Base-by-base conservation (phyloP, 2,329 filamentous ascomycete species). In the Rasamsonia emersonii region DNA sequence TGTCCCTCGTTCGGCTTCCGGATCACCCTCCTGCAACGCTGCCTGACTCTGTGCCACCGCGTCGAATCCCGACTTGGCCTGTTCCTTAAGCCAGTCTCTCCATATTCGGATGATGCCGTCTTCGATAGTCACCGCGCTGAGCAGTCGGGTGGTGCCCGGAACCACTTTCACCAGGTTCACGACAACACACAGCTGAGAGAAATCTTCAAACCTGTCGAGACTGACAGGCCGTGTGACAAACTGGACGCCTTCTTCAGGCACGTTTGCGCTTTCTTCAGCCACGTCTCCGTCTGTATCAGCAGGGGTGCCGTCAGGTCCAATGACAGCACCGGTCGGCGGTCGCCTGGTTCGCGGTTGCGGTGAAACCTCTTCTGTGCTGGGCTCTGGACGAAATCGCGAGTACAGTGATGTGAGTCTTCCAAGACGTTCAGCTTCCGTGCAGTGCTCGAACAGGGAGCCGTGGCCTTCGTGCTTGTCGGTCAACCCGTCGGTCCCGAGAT, bases 21-120 rank as follows among this genome's bases (percentile, higher is more conserved):
- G 19, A 24, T 20, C 39, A 20, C 8, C 42, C 35, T 32, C 45
- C 39, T 18, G 41, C 37, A 30, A 45, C 46, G 34, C 43, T 45
- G 30, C 49, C 40, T 30, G 20, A n/a, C 20, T 8, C 20, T 23
- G 20, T n/a, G n/a, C 27, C 9, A 11, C 4, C 8, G 18, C 13
- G 9, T 17, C 23, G 4, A 28, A 26, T 14, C 18, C 19, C 28
- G 18, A 28, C 33, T 41, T 20, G 10, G 47, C 53, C 29, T 61
- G 64, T 16, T 66, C 57, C 4, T 66, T 65, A 20, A 91, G 61
- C 83, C 84, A 91, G 10, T 78, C 64, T 32, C 82, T 71, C 69
- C 77, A 88, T 1, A 91, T 66, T 17, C 83, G 70, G 23, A 86
- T 62, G 4, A 85, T 71, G 1, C 78, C 68, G 35, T 86, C 77